These are phyloP conservation scores for Hansenula sp. DNA, from an alignment of 1,139 yeast genomes.

Conservation along the genomic window DNA sequence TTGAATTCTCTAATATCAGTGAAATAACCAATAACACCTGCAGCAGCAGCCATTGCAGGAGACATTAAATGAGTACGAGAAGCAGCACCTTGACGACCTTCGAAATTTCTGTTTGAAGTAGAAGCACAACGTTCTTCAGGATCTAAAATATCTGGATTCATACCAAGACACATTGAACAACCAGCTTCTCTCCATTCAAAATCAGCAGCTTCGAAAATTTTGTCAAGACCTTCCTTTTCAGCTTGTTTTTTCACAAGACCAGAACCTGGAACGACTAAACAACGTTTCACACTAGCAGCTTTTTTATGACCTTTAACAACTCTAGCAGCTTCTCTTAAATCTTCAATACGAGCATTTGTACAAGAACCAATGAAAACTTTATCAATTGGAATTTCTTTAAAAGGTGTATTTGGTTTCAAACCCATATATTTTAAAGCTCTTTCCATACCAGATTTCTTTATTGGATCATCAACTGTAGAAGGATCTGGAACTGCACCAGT, in stretches of 20 bases:
- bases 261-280: constrained; percentile 94
- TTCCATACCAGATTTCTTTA: constrained; percentile 77
- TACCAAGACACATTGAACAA: constrained; percentile 98
- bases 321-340: constrained; percentile 89
- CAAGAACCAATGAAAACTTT: constrained; percentile 97
- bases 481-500: constrained; percentile 92
- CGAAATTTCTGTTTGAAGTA: constrained; percentile 96
- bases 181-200: constrained; percentile 99
- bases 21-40: constrained; percentile 88
- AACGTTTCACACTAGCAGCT: constrained; percentile 77
- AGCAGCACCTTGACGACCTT: constrained; percentile 97
- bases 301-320: constrained; percentile 89
- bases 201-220: constrained; percentile 86
- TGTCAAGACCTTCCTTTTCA: constrained; percentile 90
- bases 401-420: constrained; percentile 74
- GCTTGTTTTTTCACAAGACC: constrained; percentile 93
- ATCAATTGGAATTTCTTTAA: constrained; percentile 69
- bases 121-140: constrained; percentile 98
- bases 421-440: constrained; percentile 94
- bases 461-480: constrained; percentile 62
- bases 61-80: constrained; percentile 98
- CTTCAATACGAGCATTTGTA: constrained; percentile 97
- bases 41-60: constrained; percentile 99
- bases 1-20: constrained; percentile 83
- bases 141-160: constrained; percentile 95